phyloP scores from a whole-genome alignment of 306 rosid genomes.

The Prunus campanulata region DNA sequence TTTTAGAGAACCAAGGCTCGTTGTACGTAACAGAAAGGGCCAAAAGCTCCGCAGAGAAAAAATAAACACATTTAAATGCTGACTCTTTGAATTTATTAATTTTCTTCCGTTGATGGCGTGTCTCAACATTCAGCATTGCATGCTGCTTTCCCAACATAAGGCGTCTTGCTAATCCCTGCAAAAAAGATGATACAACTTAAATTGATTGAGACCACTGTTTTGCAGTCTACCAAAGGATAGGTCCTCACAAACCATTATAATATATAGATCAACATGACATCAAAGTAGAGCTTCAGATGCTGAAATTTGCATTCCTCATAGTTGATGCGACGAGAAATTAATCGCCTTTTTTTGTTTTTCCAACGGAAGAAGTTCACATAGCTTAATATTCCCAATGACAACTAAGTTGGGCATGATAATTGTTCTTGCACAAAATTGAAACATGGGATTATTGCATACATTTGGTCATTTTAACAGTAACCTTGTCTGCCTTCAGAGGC shows the following conservation, averaged over 20 bases:
- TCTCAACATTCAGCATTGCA: constrained; percentile 8
- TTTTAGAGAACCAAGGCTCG: constrained; percentile 35
- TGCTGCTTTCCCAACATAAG: constrained; percentile 19
- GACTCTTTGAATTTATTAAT: constrained; percentile 40
- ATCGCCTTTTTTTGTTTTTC: too few relatives aligned
- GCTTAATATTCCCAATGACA: neutral
- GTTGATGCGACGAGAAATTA: neutral
- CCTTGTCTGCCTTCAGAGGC: neutral
- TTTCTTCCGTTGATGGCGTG: constrained; percentile 17
- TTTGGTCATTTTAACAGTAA: neutral
- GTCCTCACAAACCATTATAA: neutral
- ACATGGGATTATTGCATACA: neutral
- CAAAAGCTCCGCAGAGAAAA: constrained; percentile 32
- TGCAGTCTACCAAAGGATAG: neutral
- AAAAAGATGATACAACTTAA: neutral
- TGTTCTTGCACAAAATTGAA: neutral
- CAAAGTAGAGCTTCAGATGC: neutral
- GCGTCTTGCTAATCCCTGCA: constrained; percentile 26
- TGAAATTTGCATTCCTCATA: neutral
- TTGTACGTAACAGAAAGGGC: constrained; percentile 30
- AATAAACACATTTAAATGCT: constrained; percentile 33
- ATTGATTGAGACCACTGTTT: neutral
- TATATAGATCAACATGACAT: neutral
- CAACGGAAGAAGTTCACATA: neutral
- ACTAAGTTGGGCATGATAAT: neutral